These are phyloP conservation scores for Colletotrichum ledebouriae DNA, from an alignment of 2,329 filamentous ascomycete genomes.

Conservation along the genomic window DNA sequence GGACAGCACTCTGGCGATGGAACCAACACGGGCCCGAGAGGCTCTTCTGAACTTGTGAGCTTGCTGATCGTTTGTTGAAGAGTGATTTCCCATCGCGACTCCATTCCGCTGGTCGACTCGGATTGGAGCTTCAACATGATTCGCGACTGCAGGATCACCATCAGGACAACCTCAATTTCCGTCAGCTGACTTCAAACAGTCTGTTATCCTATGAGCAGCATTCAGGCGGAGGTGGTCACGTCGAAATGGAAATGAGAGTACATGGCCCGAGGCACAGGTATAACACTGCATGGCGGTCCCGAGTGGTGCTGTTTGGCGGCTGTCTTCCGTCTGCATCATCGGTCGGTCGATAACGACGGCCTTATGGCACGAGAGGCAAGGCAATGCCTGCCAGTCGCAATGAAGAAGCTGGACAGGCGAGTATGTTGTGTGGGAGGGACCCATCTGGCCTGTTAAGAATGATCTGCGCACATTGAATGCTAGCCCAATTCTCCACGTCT, in stretches of 20 bases:
- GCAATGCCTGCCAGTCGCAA: conserved; percentile 9
- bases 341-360: conserved; percentile 1
- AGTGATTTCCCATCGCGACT: conserved; percentile 7
- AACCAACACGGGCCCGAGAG: conserved; percentile 31
- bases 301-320: conserved; percentile 6
- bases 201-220: conserved; percentile 7
- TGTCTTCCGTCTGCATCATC: background rate
- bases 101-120: conserved; percentile 1
- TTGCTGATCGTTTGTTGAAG: conserved; percentile 6
- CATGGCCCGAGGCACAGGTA: conserved; percentile 6
- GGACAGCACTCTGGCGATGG: conserved; percentile 33
- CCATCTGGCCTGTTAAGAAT: background rate
- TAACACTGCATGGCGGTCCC: conserved; percentile 16
- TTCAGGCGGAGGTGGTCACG: background rate
- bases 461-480: conserved; percentile 17
- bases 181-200: conserved; percentile 25
- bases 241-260: conserved; percentile 1
- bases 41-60: background rate
- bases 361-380: conserved; percentile 11
- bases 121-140: conserved; percentile 14
- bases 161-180: conserved; percentile 27
- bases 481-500: background rate
- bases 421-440: background rate
- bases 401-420: background rate
- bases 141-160: background rate